Evolutionary conservation across 2,329 filamentous ascomycete genomes (phyloP), one percentile per base, ranked within the genome.

Genomic region (Cladosporium sp.): DNA sequence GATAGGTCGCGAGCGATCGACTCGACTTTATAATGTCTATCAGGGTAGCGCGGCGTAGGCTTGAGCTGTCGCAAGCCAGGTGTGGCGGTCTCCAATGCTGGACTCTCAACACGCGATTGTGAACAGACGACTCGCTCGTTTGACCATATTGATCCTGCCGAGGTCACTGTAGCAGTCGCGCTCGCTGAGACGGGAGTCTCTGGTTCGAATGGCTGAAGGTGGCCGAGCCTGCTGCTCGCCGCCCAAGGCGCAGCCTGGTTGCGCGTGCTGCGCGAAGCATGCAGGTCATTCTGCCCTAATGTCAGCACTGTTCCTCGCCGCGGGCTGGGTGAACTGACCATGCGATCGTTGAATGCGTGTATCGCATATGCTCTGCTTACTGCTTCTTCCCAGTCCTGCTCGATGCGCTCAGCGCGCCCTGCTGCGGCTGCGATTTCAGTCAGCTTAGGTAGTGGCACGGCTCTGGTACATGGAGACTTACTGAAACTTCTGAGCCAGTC

Each of bases 141-240:
- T 13, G 51, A 54, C 25, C 39, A 54, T 4, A 54, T 44, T 3
- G 51, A 55, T 3, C 40, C 52, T 32, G 52, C 52, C 28, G 52
- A 3, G 20, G 36, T 12, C 37, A 20, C 15, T 42, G 39, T 25
- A 8, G 24, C 3, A 35, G 39, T 24, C 7, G 10, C 12, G 4
- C 8, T 10, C 28, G 12, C 6, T 4, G 13, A 15, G 3, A 45
- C 42, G 10, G 4, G 5, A n/a, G 1, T 35, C 39, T 44, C 10
- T 15, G 42, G 42, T 22, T 45, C 42, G 24, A 24, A 17, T 15
- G 39, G 8, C 19, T 47, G 25, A 4, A 36, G n/a, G 17, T 53
- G 50, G 17, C 50, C 50, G 8, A 15, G 17, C 3, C 24, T 24
- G 50, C 50, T 53, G 28, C 22, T 42, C 20, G 42, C 36, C 9